phyloP scores from a whole-genome alignment of 179 eudicot genomes.

The Gypsophila paniculata region DNA sequence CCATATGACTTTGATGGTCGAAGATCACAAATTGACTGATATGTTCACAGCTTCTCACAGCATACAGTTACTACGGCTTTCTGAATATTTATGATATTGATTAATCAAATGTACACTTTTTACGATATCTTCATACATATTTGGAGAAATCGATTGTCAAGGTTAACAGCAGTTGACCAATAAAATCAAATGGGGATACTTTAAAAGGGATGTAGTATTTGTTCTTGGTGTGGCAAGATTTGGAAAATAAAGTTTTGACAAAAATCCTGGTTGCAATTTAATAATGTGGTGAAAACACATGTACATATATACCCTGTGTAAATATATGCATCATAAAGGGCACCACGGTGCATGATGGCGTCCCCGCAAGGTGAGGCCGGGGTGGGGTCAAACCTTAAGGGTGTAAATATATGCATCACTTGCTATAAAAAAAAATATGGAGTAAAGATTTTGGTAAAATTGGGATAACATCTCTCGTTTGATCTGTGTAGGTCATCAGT shows the following conservation, averaged over 20 bases:
- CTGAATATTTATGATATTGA: no score
- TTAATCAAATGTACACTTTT: no score
- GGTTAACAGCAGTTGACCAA: neutral
- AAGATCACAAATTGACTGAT: no score
- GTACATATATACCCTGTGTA: neutral
- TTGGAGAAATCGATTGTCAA: no score
- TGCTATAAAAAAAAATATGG: neutral
- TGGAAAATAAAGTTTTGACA: neutral
- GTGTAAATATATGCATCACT: neutral
- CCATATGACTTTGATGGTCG: no score
- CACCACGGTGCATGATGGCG: no score
- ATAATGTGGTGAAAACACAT: neutral
- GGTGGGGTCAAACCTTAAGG: no score
- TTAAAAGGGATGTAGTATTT: neutral
- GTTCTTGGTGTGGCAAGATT: neutral
- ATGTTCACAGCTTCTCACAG: no score
- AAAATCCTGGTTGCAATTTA: neutral
- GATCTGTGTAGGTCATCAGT: slow-evolving; percentile 14
- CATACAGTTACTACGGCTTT: no score
- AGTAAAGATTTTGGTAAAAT: neutral
- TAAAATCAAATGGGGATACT: neutral
- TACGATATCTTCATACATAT: no score
- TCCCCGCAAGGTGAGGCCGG: no score
- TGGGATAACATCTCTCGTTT: neutral
- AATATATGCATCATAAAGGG: neutral